A percentile compares a stretch with the other conserved stretches of the same genome.
Conservation (phyloP, 2,329 filamentous ascomycete genomes). For the Lachnellula hyalina region DNA sequence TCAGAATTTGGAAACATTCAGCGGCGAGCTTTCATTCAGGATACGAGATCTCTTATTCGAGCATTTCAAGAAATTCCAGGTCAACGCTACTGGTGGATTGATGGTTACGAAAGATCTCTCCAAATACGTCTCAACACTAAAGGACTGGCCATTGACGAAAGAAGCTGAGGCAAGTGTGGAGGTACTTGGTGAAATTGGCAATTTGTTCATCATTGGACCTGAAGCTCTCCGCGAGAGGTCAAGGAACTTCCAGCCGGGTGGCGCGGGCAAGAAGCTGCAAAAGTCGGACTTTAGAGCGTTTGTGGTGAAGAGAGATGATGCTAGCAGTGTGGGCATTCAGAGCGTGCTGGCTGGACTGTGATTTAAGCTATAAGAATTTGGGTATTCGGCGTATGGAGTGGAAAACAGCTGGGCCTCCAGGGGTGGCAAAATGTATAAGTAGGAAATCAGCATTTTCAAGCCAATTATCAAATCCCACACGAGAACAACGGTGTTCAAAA, state of each 20-base stretch:
- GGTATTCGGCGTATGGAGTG: neutral
- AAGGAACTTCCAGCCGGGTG: constrained; percentile 46
- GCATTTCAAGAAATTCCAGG: constrained; percentile 90
- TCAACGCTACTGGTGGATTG: constrained; percentile 87
- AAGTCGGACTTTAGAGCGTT: constrained; percentile 77
- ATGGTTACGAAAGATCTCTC: constrained; percentile 97
- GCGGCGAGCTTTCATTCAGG: constrained; percentile 75
- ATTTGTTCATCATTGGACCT: constrained; percentile 87
- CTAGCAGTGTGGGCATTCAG: constrained; percentile 74
- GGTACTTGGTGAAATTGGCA: constrained; percentile 86
- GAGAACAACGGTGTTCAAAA: too few species aligned
- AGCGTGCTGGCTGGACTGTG: constrained; percentile 58
- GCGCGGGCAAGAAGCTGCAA: constrained; percentile 47
- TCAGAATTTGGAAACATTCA: constrained; percentile 75
- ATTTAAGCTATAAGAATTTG: constrained; percentile 6
- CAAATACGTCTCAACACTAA: constrained; percentile 81
- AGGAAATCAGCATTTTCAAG: neutral
- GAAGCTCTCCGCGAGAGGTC: constrained; percentile 70
- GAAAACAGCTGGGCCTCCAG: neutral
- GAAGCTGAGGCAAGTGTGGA: constrained; percentile 69
- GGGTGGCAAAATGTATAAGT: neutral
- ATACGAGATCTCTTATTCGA: constrained; percentile 76
- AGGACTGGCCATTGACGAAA: constrained; percentile 71
- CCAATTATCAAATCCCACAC: neutral
- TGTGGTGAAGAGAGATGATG: constrained; percentile 80